Evolutionary conservation across 2,329 filamentous ascomycete species (phyloP).

Genomic region (Torrubiellomyces zombiae): DNA sequence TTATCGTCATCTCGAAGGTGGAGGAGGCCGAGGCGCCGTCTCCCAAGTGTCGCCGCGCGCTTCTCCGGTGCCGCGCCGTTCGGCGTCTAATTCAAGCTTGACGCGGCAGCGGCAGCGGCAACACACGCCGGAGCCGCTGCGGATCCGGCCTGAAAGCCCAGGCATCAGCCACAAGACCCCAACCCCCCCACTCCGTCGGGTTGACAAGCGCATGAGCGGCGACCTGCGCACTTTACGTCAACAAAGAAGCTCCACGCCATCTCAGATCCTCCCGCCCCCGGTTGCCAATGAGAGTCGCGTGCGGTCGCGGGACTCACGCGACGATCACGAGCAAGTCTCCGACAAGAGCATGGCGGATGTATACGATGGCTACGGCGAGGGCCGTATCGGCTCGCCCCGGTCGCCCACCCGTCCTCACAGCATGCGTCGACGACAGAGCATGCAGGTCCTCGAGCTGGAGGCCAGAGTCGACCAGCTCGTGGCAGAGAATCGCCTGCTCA

Average conservation of each 20-base stretch:
- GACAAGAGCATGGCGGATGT: slow-evolving; percentile 74
- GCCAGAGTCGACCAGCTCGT: slow-evolving; percentile 66
- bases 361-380: slow-evolving; percentile 88
- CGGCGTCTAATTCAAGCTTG: slow-evolving; percentile 37
- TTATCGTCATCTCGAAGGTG: slow-evolving; percentile 1
- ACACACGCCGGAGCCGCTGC: slow-evolving; percentile 35
- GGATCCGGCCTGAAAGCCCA: slow-evolving; percentile 47
- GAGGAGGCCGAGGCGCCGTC: slow-evolving; percentile 1
- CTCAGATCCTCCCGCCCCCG: slow-evolving; percentile 31
- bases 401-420: slow-evolving; percentile 90
- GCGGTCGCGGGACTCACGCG: slow-evolving; percentile 38
- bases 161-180: slow-evolving; percentile 20
- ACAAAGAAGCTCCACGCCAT: slow-evolving; percentile 12
- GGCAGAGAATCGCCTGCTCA: slow-evolving; percentile 67
- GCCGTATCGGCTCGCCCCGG: slow-evolving; percentile 67
- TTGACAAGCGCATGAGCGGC: slow-evolving; percentile 52
- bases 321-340: no score
- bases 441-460: slow-evolving; percentile 91
- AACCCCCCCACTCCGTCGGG: slow-evolving; percentile 56
- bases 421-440: slow-evolving; percentile 92
- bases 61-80: slow-evolving; percentile 19
- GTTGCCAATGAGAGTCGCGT: slow-evolving; percentile 77
- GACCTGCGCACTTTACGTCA: slow-evolving; percentile 39
- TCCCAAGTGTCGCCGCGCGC: slow-evolving; percentile 10
- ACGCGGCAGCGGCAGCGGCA: slow-evolving; percentile 28